Conservation (phyloP, 2,329 filamentous ascomycete genomes). For the Thielaviopsis ethacetica region DNA sequence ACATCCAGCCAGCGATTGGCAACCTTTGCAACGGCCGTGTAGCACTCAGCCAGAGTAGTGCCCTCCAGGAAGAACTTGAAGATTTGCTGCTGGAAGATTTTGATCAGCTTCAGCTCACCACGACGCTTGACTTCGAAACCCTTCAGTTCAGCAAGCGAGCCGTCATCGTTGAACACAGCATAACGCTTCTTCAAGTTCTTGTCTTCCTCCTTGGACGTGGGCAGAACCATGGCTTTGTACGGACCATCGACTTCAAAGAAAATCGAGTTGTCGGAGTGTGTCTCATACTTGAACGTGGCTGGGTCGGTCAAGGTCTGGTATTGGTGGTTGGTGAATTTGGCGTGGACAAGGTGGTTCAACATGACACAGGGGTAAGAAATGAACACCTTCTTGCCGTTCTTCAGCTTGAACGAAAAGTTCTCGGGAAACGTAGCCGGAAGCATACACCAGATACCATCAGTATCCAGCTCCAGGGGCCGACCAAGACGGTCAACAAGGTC, state of each 20-base stretch:
- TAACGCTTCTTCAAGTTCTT: constrained; percentile 99
- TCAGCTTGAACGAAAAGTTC: constrained; percentile 86
- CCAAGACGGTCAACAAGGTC: constrained; percentile 88
- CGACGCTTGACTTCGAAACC: constrained; percentile 95
- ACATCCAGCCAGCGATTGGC: constrained; percentile 97
- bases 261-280: constrained; percentile 95
- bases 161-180: constrained; percentile 96
- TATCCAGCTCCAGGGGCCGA: constrained; percentile 83
- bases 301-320: constrained; percentile 81
- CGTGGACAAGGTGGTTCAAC: constrained; percentile 95
- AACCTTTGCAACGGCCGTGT: constrained; percentile 79
- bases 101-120: constrained; percentile 97
- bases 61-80: constrained; percentile 99
- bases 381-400: constrained; percentile 89
- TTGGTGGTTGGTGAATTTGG: constrained; percentile 88
- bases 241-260: constrained; percentile 99
- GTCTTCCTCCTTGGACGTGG: constrained; percentile 95
- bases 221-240: constrained; percentile 92
- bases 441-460: constrained; percentile 99
- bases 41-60: constrained; percentile 72
- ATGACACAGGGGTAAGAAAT: constrained; percentile 98
- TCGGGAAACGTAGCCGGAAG: constrained; percentile 90
- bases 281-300: constrained; percentile 76
- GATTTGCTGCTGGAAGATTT: constrained; percentile 97
- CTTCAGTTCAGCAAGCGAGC: constrained; percentile 85